Percentiles rank a stretch among this genome's conserved stretches.
Evolutionary conservation across 2,329 filamentous ascomycete genomes (phyloP).

Genomic region (Clonostachys solani): DNA sequence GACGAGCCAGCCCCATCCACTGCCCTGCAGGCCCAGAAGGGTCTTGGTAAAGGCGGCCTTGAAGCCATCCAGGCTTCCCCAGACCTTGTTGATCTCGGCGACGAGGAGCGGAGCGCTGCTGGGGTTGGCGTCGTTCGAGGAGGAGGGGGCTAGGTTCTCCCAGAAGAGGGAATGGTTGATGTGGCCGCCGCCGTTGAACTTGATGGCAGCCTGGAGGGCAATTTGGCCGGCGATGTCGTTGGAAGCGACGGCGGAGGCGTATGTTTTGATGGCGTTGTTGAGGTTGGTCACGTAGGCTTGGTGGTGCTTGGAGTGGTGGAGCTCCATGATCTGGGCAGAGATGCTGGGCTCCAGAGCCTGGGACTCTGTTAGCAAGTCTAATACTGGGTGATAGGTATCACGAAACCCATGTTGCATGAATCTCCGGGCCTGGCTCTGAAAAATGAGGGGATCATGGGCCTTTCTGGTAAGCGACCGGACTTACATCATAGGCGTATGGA

Average conservation of each 20-base stretch:
- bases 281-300: constrained; percentile 75
- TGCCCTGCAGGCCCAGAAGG: constrained; percentile 72
- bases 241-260: constrained; percentile 48
- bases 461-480: constrained; percentile 15
- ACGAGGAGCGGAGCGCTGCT: constrained; percentile 53
- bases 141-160: constrained; percentile 69
- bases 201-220: constrained; percentile 65
- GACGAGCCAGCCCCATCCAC: constrained; percentile 86
- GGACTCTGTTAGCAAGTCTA: not conserved
- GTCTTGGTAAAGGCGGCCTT: constrained; percentile 60
- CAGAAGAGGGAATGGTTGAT: constrained; percentile 94
- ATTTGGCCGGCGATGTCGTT: constrained; percentile 62
- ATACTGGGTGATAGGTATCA: no score
- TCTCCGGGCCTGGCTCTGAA: no score
- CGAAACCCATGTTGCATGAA: no score
- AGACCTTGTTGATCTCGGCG: constrained; percentile 58
- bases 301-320: constrained; percentile 78
- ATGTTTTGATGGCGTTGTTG: constrained; percentile 60
- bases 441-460: not conserved
- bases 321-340: constrained; percentile 74
- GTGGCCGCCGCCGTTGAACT: constrained; percentile 89
- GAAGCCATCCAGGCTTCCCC: constrained; percentile 66
- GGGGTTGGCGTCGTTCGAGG: constrained; percentile 50
- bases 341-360: constrained; percentile 71
- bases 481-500: constrained; percentile 67